Evolutionary conservation across 208 protist species (phyloP).

Genomic region (Leishmania braziliensis): DNA sequence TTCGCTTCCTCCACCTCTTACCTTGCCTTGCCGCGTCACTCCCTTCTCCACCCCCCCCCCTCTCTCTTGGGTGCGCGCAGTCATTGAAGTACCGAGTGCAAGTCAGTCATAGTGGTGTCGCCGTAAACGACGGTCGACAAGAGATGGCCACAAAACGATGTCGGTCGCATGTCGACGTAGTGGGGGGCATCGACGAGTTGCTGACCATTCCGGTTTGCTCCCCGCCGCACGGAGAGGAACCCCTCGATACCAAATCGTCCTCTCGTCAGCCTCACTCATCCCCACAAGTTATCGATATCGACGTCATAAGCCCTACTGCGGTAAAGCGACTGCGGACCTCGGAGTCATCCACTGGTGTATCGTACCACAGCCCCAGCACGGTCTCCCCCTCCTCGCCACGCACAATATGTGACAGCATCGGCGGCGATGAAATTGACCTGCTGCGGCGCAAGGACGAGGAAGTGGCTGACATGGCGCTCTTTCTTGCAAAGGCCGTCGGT

Average conservation of each 20-base stretch:
- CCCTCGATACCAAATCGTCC: not conserved
- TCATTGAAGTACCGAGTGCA: not conserved
- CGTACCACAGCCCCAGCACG: not conserved
- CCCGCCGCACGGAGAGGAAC: not conserved
- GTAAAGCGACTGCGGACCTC: conserved; percentile 2
- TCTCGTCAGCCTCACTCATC: not conserved
- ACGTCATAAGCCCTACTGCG: not conserved
- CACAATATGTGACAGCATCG: conserved; percentile 20
- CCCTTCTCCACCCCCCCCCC: not conserved
- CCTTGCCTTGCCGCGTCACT: not conserved
- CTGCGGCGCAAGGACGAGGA: conserved; percentile 77
- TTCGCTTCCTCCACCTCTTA: not conserved
- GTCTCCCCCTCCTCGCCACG: conserved; percentile 1
- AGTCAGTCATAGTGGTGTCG: not conserved
- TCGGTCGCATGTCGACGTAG: conserved; percentile 5
- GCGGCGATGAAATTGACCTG: conserved; percentile 62
- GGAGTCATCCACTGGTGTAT: conserved; percentile 4
- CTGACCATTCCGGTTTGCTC: not conserved
- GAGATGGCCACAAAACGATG: not conserved
- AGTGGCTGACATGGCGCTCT: conserved; percentile 73
- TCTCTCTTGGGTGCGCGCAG: not conserved
- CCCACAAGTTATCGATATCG: not conserved
- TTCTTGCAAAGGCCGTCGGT: conserved; percentile 46
- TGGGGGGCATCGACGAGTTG: conserved; percentile 6
- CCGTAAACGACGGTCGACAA: not conserved